Evolutionary conservation across 2,329 filamentous ascomycete genomes (phyloP).

Genomic region (Aureobasidium sp.): DNA sequence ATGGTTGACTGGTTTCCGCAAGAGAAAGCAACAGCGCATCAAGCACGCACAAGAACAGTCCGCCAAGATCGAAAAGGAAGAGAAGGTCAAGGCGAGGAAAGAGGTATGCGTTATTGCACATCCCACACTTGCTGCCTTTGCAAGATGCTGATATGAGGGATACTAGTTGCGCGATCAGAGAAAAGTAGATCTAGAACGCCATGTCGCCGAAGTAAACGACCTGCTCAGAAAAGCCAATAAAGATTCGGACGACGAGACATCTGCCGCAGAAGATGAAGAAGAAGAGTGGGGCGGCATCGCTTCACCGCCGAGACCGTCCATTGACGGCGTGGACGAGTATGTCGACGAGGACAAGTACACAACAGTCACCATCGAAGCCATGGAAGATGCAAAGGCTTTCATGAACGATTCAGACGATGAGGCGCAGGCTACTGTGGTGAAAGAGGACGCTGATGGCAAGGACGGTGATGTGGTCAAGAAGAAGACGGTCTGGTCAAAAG

Average conservation of each 20-base stretch:
- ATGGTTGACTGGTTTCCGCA: constrained; percentile 93
- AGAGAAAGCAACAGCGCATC: constrained; percentile 78
- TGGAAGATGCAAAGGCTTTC: constrained; percentile 51
- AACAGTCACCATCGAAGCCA: constrained; percentile 85
- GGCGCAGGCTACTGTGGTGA: neutral
- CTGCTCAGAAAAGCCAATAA: constrained; percentile 51
- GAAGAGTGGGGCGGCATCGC: constrained; percentile 36
- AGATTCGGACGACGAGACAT: constrained; percentile 23
- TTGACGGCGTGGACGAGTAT: constrained; percentile 62
- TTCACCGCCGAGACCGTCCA: constrained; percentile 20
- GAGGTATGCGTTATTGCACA: constrained; percentile 48
- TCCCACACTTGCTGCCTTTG: too few relatives aligned
- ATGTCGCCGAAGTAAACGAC: constrained; percentile 67
- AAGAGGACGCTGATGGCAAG: constrained; percentile 8
- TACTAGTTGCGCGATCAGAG: constrained; percentile 72
- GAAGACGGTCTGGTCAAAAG: constrained; percentile 36
- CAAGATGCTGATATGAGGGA: neutral
- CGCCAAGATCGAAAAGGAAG: constrained; percentile 65
- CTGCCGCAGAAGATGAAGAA: constrained; percentile 15
- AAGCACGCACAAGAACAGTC: constrained; percentile 80
- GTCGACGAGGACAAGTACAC: constrained; percentile 95
- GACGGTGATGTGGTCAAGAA: constrained; percentile 7
- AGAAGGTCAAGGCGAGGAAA: constrained; percentile 64
- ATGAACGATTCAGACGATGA: constrained; percentile 3
- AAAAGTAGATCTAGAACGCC: constrained; percentile 70